Percentiles rank a stretch among this genome's conserved stretches.
These are phyloP conservation scores for Vickermania ingenoplastis DNA, from an alignment of 208 protist species.

Conservation along the genomic window DNA sequence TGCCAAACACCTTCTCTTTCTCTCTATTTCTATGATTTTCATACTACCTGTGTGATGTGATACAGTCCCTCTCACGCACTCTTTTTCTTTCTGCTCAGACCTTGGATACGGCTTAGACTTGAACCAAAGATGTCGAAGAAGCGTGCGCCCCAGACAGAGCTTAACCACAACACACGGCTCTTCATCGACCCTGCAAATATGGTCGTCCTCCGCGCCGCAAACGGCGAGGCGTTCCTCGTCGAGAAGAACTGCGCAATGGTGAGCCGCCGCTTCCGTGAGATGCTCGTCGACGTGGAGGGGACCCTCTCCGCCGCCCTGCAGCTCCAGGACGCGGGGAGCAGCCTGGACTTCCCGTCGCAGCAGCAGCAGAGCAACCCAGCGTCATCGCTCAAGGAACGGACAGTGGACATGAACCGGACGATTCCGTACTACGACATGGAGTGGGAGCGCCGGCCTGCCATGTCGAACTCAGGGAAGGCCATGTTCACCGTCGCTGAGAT, in stretches of 20 bases:
- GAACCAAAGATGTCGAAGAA: conserved; percentile 5
- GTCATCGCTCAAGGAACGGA: background rate
- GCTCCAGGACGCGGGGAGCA: background rate
- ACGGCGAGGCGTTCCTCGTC: conserved; percentile 40
- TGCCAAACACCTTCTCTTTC: too few species aligned
- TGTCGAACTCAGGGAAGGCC: background rate
- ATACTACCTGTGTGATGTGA: too few species aligned
- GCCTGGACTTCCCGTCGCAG: background rate
- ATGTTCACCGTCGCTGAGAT: background rate
- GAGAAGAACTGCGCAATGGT: conserved; percentile 28
- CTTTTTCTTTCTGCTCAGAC: too few species aligned
- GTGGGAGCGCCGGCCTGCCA: background rate
- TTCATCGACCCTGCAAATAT: conserved; percentile 24
- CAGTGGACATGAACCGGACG: background rate
- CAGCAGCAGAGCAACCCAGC: background rate
- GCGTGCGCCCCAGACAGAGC: conserved; percentile 8
- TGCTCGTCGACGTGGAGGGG: background rate
- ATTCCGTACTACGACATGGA: background rate
- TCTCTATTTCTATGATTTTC: too few species aligned
- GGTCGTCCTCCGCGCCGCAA: conserved; percentile 38
- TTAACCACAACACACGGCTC: conserved; percentile 1
- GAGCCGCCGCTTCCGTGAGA: conserved; percentile 9
- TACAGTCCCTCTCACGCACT: too few species aligned
- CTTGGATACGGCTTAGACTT: background rate
- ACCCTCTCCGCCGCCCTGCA: background rate